A percentile compares a stretch with the other conserved stretches of the same genome.
phyloP scores from a whole-genome alignment of 257 asterid genomes.

The Plantago major region DNA sequence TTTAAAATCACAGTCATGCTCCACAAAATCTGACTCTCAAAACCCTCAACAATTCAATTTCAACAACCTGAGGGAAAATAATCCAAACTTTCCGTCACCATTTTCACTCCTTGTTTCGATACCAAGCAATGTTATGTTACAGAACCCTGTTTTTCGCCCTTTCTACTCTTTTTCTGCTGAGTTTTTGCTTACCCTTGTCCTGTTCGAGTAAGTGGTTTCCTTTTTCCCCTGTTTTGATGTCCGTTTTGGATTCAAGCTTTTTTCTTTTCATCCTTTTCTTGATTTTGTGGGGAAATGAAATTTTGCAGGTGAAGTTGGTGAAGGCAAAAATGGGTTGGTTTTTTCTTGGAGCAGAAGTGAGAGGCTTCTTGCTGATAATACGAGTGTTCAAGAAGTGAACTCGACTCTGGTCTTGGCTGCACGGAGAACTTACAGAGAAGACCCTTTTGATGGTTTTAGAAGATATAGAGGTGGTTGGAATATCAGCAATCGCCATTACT shows the following conservation, averaged over 20 bases:
- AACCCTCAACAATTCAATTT: too few species aligned
- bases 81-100: too few species aligned
- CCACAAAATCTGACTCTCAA: too few species aligned
- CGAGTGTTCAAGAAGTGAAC: constrained; percentile 27
- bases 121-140: constrained; percentile 28
- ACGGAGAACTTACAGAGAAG: constrained; percentile 60
- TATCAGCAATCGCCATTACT: constrained; percentile 73
- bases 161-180: constrained; percentile 25
- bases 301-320: constrained; percentile 29
- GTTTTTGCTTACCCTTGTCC: constrained; percentile 24
- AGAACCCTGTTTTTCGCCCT: constrained; percentile 23
- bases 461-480: constrained; percentile 84
- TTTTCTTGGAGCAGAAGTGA: constrained; percentile 32
- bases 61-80: too few species aligned
- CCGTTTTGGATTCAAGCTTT: not conserved
- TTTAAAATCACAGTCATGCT: too few species aligned
- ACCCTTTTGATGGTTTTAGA: constrained; percentile 56
- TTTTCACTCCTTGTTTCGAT: not conserved
- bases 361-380: constrained; percentile 53
- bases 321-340: constrained; percentile 23
- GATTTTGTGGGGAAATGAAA: constrained; percentile 6
- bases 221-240: constrained; percentile 23
- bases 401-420: constrained; percentile 74
- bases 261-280: not conserved
- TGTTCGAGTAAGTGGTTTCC: constrained; percentile 24